Evolutionary conservation across 2,329 filamentous ascomycete species (phyloP), one percentile per base, ranked within the genome.

Genomic region (Canariomyces notabilis): DNA sequence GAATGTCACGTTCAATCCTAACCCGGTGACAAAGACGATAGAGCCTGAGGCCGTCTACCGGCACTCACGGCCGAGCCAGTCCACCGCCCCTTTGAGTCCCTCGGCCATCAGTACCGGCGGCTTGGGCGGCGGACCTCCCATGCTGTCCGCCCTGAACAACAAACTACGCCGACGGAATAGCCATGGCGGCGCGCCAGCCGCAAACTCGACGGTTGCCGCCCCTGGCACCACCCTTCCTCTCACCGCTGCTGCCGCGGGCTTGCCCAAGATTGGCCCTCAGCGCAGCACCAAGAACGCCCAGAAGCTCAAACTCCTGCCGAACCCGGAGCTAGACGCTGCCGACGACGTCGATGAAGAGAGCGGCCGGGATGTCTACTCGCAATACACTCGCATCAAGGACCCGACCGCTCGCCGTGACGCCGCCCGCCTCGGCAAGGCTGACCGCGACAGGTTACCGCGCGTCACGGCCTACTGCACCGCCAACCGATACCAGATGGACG

Each of bases 391-490:
- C 36, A 98, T 98, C 69, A 97, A 97, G 66, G 93, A 98, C 61
- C 90, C 91, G 1, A 95, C 85, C 0, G 93, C 93, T 7, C 76
- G 93, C 51, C 80, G 93, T 59, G 91, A 97, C 73, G 93, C 93
- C 14, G 93, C 93, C 21, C 76, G 90, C 46, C 68, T 98, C 33
- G 93, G 93, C 31, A 98, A 97, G 66, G 90, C 91, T 32, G 93
- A 98, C 64, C 79, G 93, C 46, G 85, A 89, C 53, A 79, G 84
- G 53, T 69, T 98, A 46, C 93, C 93, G 5, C 77, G 93, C 52
- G 93, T 98, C 12, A 97, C 93, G 32, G 93, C 93, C 31, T 98
- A 97, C 69, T 97, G 91, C 63, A 96, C 93, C 1, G 89, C 93
- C 9, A 89, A 89, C 61, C 85, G 84, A 42, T 97, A 97, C 67